phyloP scores from a whole-genome alignment of 2,329 filamentous ascomycete genomes.

The Cadophora malorum region DNA sequence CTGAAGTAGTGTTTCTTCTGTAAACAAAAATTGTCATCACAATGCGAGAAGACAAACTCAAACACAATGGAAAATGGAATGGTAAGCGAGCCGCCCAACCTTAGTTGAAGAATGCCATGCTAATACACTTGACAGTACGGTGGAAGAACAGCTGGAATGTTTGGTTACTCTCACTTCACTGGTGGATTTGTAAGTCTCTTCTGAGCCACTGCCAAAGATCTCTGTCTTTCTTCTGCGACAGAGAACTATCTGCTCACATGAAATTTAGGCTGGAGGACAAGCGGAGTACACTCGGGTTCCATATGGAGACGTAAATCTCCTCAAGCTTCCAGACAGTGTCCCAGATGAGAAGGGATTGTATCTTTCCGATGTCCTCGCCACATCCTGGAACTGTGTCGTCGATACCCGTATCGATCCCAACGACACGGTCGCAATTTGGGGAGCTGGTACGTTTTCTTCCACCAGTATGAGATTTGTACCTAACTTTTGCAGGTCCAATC shows the following conservation, averaged over 20 bases:
- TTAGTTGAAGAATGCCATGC: too few species aligned
- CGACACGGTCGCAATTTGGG: constrained; percentile 82
- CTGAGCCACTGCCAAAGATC: too few species aligned
- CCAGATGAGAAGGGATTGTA: constrained; percentile 83
- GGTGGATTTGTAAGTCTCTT: constrained; percentile 73
- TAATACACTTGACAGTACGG: too few species aligned
- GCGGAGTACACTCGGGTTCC: constrained; percentile 87
- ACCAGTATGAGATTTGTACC: too few species aligned
- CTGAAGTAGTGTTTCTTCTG: constrained; percentile 73
- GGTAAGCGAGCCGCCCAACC: too few species aligned
- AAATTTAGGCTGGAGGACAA: constrained; percentile 66
- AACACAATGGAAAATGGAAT: constrained; percentile 75
- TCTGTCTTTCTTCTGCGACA: too few species aligned
- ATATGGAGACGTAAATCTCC: constrained; percentile 78
- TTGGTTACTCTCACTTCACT: constrained; percentile 79
- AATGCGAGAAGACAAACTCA: constrained; percentile 80
- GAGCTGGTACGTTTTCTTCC: constrained; percentile 52
- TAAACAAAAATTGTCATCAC: constrained; percentile 76
- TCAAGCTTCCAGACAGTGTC: constrained; percentile 78
- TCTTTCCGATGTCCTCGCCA: constrained; percentile 80
- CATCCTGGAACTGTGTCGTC: constrained; percentile 81
- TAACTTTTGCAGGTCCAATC: constrained; percentile 62
- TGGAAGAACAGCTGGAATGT: constrained; percentile 74
- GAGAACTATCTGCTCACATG: too few species aligned
- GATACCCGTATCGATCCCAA: constrained; percentile 81